A percentile compares a stretch with the other conserved stretches of the same genome.
Evolutionary conservation across 1,284 basidiomycete genomes (phyloP).

Genomic region (Melampsora occidentalis): DNA sequence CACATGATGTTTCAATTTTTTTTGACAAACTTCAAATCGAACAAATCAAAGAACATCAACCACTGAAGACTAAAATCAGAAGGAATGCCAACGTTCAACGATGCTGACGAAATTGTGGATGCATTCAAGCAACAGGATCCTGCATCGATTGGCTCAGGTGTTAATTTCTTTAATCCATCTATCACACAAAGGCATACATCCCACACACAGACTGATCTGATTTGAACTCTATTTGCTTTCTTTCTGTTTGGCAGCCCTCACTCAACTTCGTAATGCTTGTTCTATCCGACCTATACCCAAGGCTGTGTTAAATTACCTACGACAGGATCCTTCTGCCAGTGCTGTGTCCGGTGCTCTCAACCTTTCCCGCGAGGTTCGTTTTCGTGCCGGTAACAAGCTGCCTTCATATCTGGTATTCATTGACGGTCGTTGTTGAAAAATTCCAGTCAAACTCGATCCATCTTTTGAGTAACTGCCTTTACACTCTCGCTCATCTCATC

Average conservation of each 20-base stretch:
- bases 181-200: background rate
- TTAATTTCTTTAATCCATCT: background rate
- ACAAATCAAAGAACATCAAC: too few relatives aligned
- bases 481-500: slow-evolving; percentile 38
- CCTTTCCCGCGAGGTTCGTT: slow-evolving; percentile 36
- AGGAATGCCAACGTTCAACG: background rate
- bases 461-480: slow-evolving; percentile 37
- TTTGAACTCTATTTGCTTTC: background rate
- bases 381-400: background rate
- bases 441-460: slow-evolving; percentile 41
- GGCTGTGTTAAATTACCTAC: slow-evolving; percentile 26
- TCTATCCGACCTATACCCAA: slow-evolving; percentile 19
- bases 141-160: slow-evolving; percentile 32
- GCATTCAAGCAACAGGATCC: slow-evolving; percentile 26
- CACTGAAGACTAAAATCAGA: background rate
- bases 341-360: slow-evolving; percentile 33
- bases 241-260: slow-evolving; percentile 25
- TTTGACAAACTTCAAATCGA: too few relatives aligned
- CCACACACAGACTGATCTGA: background rate
- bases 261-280: slow-evolving; percentile 32
- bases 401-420: slow-evolving; percentile 1
- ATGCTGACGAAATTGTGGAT: slow-evolving; percentile 18
- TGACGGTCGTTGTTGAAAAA: slow-evolving; percentile 1
- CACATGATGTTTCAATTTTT: too few relatives aligned
- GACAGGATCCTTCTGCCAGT: slow-evolving; percentile 35